Percentiles rank a stretch among this genome's conserved stretches.
These are phyloP conservation scores for Aspergillus hortae DNA, from an alignment of 2,329 filamentous ascomycete genomes.

Conservation along the genomic window DNA sequence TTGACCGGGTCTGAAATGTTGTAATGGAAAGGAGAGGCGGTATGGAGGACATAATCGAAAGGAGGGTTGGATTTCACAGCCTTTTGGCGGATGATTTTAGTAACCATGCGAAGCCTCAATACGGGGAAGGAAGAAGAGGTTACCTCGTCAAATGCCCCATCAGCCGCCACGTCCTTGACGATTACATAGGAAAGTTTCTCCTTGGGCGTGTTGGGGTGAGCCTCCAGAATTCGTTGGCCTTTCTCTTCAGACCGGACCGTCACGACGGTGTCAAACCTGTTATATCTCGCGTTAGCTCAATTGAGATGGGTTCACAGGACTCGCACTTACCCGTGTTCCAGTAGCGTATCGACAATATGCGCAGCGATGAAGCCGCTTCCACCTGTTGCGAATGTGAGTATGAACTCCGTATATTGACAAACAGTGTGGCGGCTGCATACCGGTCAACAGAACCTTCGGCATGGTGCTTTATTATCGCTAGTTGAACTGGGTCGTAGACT, in stretches of 20 bases:
- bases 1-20: conserved; percentile 69
- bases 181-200: conserved; percentile 62
- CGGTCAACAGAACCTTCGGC: conserved; percentile 39
- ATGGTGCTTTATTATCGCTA: conserved; percentile 19
- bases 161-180: conserved; percentile 68
- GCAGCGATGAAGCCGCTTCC: conserved; percentile 65
- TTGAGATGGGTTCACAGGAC: neutral
- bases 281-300: conserved; percentile 6
- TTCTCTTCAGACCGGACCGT: conserved; percentile 62
- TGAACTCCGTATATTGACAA: neutral
- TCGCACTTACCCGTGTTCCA: conserved; percentile 46
- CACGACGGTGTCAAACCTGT: conserved; percentile 58
- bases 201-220: conserved; percentile 49
- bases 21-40: conserved; percentile 70
- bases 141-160: conserved; percentile 65
- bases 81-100: conserved; percentile 15
- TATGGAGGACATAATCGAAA: conserved; percentile 72
- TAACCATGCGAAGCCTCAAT: neutral
- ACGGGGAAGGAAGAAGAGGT: neutral
- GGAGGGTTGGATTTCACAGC: conserved; percentile 59
- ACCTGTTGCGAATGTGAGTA: conserved; percentile 35
- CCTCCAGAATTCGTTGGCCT: conserved; percentile 57
- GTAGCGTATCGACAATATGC: conserved; percentile 58
- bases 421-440: conserved; percentile 18
- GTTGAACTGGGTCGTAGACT: neutral